Evolutionary conservation across 179 eudicot genomes (phyloP).

Genomic region (Silene vulgaris): DNA sequence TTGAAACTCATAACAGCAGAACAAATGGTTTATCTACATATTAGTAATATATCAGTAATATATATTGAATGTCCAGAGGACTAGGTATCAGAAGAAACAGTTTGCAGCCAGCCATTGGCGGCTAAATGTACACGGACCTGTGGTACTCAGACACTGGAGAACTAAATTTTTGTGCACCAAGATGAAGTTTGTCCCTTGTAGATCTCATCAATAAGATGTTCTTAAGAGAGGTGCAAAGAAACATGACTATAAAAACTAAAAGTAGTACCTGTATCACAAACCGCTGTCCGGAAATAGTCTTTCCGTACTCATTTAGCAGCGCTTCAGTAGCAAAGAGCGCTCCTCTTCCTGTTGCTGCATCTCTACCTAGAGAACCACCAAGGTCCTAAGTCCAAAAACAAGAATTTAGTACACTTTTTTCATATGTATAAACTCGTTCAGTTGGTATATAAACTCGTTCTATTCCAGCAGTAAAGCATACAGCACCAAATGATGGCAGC

Average conservation of each 20-base stretch:
- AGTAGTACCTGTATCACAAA: conserved; percentile 68
- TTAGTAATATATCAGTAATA: too few species aligned
- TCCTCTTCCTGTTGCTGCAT: conserved; percentile 99
- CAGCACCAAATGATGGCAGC: background rate
- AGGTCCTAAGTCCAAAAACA: conserved; percentile 56
- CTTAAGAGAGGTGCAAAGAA: background rate
- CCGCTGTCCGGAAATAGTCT: conserved; percentile 77
- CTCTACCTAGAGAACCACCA: conserved; percentile 99
- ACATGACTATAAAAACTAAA: background rate
- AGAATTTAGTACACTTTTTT: background rate
- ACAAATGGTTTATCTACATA: too few species aligned
- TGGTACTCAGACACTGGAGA: too few species aligned
- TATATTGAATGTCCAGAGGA: too few species aligned
- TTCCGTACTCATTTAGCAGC: conserved; percentile 70
- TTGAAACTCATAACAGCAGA: background rate
- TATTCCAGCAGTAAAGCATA: background rate
- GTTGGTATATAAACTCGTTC: background rate
- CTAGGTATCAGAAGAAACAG: background rate
- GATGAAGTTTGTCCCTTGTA: background rate
- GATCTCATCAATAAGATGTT: background rate
- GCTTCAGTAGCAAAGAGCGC: conserved; percentile 89
- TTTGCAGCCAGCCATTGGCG: too few species aligned
- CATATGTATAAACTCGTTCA: background rate
- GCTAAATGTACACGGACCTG: background rate
- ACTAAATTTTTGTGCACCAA: too few species aligned